Conservation (phyloP, 2,329 filamentous ascomycete genomes). For the Byssothecium circinans region DNA sequence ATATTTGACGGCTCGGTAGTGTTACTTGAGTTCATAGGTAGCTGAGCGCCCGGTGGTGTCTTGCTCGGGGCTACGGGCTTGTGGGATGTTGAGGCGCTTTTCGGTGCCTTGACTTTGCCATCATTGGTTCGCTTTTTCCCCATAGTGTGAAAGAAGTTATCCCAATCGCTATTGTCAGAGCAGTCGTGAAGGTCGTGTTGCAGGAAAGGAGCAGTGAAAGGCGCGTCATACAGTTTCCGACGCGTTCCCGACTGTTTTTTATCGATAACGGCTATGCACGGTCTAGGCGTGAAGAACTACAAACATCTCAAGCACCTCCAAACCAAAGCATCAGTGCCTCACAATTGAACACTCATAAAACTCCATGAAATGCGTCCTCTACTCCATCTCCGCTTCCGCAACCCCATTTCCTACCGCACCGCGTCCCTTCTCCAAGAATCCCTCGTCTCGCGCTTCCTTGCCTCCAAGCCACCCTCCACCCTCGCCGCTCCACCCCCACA, state of each 20-base stretch:
- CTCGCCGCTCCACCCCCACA: slow-evolving; percentile 59
- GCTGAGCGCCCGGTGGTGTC: slow-evolving; percentile 18
- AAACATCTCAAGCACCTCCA: slow-evolving; percentile 2
- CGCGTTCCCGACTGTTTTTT: slow-evolving; percentile 19
- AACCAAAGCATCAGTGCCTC: not conserved
- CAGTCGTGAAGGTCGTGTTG: not conserved
- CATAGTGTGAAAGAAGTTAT: slow-evolving; percentile 18
- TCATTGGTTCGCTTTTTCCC: slow-evolving; percentile 29
- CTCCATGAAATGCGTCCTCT: slow-evolving; percentile 55
- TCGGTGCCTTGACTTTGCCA: slow-evolving; percentile 23
- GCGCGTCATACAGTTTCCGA: not conserved
- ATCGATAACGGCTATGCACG: slow-evolving; percentile 16
- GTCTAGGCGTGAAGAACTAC: not conserved
- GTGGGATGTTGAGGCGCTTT: slow-evolving; percentile 1
- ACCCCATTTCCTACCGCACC: slow-evolving; percentile 56
- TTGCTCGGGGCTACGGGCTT: slow-evolving; percentile 8
- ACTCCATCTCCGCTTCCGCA: slow-evolving; percentile 62
- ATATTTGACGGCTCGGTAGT: slow-evolving; percentile 3
- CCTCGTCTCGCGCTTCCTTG: slow-evolving; percentile 60
- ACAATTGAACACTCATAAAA: slow-evolving; percentile 1
- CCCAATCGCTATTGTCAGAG: not conserved
- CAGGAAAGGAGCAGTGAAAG: not conserved
- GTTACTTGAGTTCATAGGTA: slow-evolving; percentile 13
- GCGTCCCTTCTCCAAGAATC: slow-evolving; percentile 60
- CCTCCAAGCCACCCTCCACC: slow-evolving; percentile 57